These are phyloP conservation scores for Ophiosphaerella herpotricha DNA, from an alignment of 2,329 filamentous ascomycete species.

Conservation along the genomic window DNA sequence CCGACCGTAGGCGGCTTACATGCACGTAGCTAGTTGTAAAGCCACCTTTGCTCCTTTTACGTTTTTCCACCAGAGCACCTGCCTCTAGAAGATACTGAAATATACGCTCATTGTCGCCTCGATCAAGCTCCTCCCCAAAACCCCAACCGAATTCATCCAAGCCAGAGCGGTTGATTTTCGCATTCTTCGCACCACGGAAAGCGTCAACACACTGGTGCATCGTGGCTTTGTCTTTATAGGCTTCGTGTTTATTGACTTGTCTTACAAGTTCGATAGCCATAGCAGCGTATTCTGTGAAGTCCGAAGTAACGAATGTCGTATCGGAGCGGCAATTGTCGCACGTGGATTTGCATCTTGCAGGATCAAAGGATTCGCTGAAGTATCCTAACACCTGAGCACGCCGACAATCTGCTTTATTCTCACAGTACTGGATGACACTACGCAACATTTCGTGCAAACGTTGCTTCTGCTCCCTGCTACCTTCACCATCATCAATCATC, in stretches of 20 bases:
- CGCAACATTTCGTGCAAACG: slow-evolving; percentile 84
- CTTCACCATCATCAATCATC: slow-evolving; percentile 84
- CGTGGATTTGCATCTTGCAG: slow-evolving; percentile 69
- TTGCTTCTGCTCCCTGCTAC: slow-evolving; percentile 77
- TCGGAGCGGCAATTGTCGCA: slow-evolving; percentile 91
- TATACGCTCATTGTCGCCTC: slow-evolving; percentile 80
- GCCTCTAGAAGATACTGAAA: slow-evolving; percentile 77
- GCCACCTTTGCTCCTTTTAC: slow-evolving; percentile 64
- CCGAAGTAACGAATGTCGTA: slow-evolving; percentile 70
- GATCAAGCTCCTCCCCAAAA: slow-evolving; percentile 69
- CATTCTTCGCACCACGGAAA: slow-evolving; percentile 71
- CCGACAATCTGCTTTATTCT: slow-evolving; percentile 86
- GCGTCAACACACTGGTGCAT: slow-evolving; percentile 83
- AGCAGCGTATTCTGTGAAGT: slow-evolving; percentile 76
- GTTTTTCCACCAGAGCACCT: slow-evolving; percentile 73
- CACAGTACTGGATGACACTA: slow-evolving; percentile 83
- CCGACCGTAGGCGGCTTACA: slow-evolving; percentile 51
- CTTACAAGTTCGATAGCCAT: slow-evolving; percentile 71
- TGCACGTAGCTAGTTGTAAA: slow-evolving; percentile 77
- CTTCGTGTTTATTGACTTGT: slow-evolving; percentile 49
- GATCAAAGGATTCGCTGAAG: slow-evolving; percentile 83
- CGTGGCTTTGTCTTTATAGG: slow-evolving; percentile 57
- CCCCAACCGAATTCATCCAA: slow-evolving; percentile 63
- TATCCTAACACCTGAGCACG: slow-evolving; percentile 89
- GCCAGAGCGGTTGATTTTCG: slow-evolving; percentile 60